phyloP scores from a whole-genome alignment of 1,284 basidiomycete genomes.

The Neolentinus lepideus region DNA sequence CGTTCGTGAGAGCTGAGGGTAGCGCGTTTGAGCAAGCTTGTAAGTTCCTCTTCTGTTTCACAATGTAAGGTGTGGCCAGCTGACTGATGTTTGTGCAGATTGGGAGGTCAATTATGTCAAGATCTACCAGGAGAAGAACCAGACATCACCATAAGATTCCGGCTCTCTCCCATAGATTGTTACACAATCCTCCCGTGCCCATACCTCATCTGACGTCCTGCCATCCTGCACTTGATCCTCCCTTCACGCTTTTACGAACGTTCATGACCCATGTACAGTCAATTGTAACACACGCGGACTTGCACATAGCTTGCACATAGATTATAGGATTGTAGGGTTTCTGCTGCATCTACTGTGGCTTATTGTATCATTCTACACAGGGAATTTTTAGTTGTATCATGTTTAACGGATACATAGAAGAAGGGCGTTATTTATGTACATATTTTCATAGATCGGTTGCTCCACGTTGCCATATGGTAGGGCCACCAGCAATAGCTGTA shows the following conservation, averaged over 20 bases:
- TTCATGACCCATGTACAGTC: not conserved
- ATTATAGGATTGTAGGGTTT: not conserved
- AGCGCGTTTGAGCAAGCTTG: slow-evolving; percentile 72
- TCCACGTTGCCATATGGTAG: too few relatives aligned
- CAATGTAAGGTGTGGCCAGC: not conserved
- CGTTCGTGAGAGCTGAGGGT: slow-evolving; percentile 69
- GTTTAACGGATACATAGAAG: not conserved
- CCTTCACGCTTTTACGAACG: not conserved
- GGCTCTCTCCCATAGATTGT: not conserved
- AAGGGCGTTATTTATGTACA: not conserved
- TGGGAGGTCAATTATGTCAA: slow-evolving; percentile 73
- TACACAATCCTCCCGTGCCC: not conserved
- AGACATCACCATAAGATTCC: not conserved
- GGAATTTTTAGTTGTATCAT: not conserved
- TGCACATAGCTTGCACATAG: too few relatives aligned
- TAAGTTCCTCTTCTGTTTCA: slow-evolving; percentile 31
- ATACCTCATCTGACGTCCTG: too few relatives aligned
- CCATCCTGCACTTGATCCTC: not conserved
- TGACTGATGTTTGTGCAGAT: slow-evolving; percentile 34
- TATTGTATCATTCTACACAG: not conserved
- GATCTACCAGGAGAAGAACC: slow-evolving; percentile 42
- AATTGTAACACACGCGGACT: not conserved
- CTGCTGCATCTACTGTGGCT: not conserved
- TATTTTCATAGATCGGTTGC: not conserved
- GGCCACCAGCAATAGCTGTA: too few relatives aligned